Evolutionary conservation across 768 basidiomycete species (phyloP), one percentile per base, ranked within the genome.

Genomic region (Rhizopogon sp.): DNA sequence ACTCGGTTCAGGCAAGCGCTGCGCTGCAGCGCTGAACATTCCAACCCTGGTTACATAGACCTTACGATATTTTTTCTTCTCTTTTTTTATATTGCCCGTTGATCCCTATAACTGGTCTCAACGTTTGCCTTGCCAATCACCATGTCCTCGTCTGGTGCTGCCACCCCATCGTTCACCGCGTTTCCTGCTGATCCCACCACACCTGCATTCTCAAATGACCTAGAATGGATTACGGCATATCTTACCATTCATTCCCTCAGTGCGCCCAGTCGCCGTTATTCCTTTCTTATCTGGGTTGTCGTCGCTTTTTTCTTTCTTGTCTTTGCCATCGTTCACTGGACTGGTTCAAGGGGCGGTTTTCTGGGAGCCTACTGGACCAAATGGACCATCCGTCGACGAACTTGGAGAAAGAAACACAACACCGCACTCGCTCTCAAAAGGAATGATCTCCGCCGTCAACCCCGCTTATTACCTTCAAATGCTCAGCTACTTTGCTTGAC

Each of bases 261-360:
- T 62, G 55, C 65, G 7, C 71, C 81, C 0, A 78, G 77, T 52
- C 78, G 80, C 60, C 75, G 78, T 6, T 84, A 85, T 60, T 71
- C 80, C 17, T 83, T 83, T 63, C 57, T 82, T 56, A 70, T 86
- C 31, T 87, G 84, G 84, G 60, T 85, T n/a, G 67, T 70, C 14
- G 68, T 87, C 56, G 73, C 66, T 17, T 55, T 72, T 54, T 58
- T 77, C 43, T 72, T 78, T 59, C 49, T 81, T 56, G 50, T 62
- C 10, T 74, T 75, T 52, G 70, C 75, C 16, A 25, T 75, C 25
- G 61, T 79, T 31, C 80, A 80, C 55, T 73, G 73, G 68, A 68
- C 75, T 13, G 73, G 75, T 40, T 60, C 69, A 22, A 67, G 72
- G 33, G 73, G 70, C 11, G 74, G 81, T 6, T 67, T 68, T 2